Evolutionary conservation across 805 yeast genomes (phyloP), one percentile per base, ranked within the genome.

Genomic region (Starmera dryadoides): DNA sequence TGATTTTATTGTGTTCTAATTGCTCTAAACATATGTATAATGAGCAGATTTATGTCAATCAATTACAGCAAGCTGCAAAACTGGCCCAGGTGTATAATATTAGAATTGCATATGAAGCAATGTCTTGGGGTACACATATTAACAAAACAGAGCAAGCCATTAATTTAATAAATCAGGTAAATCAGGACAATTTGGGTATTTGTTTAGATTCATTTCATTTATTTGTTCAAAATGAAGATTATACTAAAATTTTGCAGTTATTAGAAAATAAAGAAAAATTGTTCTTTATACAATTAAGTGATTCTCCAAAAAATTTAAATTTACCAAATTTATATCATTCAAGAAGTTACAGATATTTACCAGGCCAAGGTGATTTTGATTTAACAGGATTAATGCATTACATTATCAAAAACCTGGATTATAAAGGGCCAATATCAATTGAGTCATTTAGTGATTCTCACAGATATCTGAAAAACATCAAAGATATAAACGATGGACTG

Each of bases 121-220:
- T 57, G 12, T 42, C 53, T 28, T 57, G 62, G 61, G 58, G 55
- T 3, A 41, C 45, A 3, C 48, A 53, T 39, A 37, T 45, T 18
- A 44, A 41, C 19, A 42, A 47, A 3, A 41, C 58, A 41, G 47
- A 46, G 7, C 39, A 39, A 14, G 28, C 45, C n/a, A 47, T 50
- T 39, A 40, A 42, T 2, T 34, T 53, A 4, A 50, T 56, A 9
- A 34, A 41, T 19, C 33, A 31, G 18, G 61, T 56, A 4, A 41
- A 56, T 40, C 39, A 40, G 16, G 37, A 39, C 2, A 58, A 58
- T 41, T 53, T 58, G 39, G 62, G 62, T 5, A 31, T 51, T 2
- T 56, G 60, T 34, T 33, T 58, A 30, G 62, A 58, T 37, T 49
- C 59, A 4, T 58, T 52, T 48, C 62, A 58, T 41, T 44, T 53